phyloP scores from a whole-genome alignment of 495 filamentous ascomycete species.

The Aspergillus egyptiacus region DNA sequence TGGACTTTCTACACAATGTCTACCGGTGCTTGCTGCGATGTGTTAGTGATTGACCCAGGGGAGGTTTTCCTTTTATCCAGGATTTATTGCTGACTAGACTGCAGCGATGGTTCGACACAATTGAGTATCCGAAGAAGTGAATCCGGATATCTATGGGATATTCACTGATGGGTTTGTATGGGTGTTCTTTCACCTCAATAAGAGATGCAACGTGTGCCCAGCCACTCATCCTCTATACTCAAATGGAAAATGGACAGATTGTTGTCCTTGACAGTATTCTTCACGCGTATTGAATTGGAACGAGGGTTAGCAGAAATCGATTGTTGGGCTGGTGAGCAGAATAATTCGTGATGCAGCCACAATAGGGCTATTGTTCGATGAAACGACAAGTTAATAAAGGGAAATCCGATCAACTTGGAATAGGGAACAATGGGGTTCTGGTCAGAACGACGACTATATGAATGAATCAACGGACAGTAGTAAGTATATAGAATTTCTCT shows the following conservation, averaged over 20 bases:
- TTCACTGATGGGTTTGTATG: conserved; percentile 1
- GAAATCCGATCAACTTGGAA: conserved; percentile 1
- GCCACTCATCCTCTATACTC: neutral
- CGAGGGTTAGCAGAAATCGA: neutral
- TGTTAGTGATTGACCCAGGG: neutral
- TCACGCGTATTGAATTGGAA: neutral
- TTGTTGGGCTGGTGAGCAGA: neutral
- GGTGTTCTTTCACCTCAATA: neutral
- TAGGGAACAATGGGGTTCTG: neutral
- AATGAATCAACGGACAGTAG: neutral
- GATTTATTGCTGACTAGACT: neutral
- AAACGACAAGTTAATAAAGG: neutral
- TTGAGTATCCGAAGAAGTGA: neutral
- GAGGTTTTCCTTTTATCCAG: neutral
- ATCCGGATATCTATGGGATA: neutral
- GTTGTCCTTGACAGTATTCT: neutral
- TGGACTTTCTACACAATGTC: neutral
- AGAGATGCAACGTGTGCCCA: neutral
- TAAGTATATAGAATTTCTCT: neutral
- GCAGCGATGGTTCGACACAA: neutral
- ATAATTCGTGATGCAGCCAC: conserved; percentile 3
- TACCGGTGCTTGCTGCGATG: conserved; percentile 1
- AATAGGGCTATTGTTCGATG: neutral
- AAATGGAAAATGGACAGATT: neutral
- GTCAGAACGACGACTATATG: neutral